Base-by-base conservation (phyloP, 495 filamentous ascomycete genomes). In the Bacidia rubella region DNA sequence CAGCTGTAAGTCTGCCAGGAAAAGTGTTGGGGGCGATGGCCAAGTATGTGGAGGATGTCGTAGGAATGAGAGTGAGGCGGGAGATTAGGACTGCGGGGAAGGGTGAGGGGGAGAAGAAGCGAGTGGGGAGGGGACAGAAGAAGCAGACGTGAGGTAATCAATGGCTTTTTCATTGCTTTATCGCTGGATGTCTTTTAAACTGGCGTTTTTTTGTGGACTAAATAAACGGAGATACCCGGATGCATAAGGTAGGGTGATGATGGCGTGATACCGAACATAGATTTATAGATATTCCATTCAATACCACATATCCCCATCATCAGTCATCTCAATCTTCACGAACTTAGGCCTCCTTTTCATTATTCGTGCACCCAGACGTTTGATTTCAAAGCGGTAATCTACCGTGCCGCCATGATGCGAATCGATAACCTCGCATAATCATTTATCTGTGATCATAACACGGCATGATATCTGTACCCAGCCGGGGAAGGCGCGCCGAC, bases 11-110 rank as follows among this genome's bases (percentile, higher is more conserved):
- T 24, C 20, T 64, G 24, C 62, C 62, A 2, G 51, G 54, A 15
- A 51, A 45, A 42, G 11, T 53, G 3, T 32, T 54, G n/a, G 23
- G 19, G 11, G 49, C 38, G 51, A 22, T 45, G 17, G n/a, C 57
- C 22, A 50, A 40, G 5, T 43, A 53, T n/a, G 53, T 54, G 20
- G 60, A 60, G 19, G 57, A 54, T 9, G 55, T 53, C 20, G 44
- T 60, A 5, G 54, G 55, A 4, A 27, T 49, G 26, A 60, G 54
- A 29, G 39, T 56, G 1, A 54, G 43, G 53, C 53, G 51, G 45
- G 62, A 64, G 51, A 52, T 62, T 52, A 62, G 20, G 42, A 62
- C 59, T 0, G 59, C 57, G 19, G 59, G 55, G 12, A 45, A 46
- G 17, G 57, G 22, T 3, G 35, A 45, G 23, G 49, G 49, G 11